These are phyloP conservation scores for Pleodorina starrii DNA, from an alignment of 139 green algal genomes.

Conservation along the genomic window DNA sequence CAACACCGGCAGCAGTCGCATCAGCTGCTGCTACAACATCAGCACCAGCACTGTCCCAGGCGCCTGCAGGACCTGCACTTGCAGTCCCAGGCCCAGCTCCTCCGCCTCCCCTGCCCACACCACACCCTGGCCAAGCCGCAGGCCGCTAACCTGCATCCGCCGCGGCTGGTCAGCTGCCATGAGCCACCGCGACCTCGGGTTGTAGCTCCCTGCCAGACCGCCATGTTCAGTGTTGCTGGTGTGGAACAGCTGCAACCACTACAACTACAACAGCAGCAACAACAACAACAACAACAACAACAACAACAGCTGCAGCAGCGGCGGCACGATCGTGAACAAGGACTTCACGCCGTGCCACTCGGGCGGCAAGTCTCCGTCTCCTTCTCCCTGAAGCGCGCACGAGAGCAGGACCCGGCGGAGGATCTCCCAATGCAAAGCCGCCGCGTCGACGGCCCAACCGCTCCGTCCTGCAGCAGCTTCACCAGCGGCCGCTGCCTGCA, in stretches of 20 bases:
- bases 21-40: background rate
- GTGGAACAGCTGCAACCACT: background rate
- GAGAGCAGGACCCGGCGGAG: background rate
- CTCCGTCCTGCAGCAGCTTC: background rate
- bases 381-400: background rate
- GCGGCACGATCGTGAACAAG: background rate
- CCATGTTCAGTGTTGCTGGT: no score
- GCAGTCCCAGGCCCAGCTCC: background rate
- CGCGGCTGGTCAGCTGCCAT: no score
- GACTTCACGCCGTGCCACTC: no score
- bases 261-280: background rate
- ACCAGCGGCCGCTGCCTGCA: background rate
- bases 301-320: background rate
- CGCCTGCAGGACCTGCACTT: background rate
- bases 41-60: no score
- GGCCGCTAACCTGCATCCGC: no score
- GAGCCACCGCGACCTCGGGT: no score
- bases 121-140: background rate
- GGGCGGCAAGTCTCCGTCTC: no score
- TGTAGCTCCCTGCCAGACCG: background rate
- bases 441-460: background rate
- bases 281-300: constrained; percentile 9
- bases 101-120: background rate
- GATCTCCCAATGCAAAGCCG: background rate
- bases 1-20: background rate